Evolutionary conservation across 805 yeast species (phyloP), one percentile per base, ranked within the genome.

Genomic region (Candida silvatica): DNA sequence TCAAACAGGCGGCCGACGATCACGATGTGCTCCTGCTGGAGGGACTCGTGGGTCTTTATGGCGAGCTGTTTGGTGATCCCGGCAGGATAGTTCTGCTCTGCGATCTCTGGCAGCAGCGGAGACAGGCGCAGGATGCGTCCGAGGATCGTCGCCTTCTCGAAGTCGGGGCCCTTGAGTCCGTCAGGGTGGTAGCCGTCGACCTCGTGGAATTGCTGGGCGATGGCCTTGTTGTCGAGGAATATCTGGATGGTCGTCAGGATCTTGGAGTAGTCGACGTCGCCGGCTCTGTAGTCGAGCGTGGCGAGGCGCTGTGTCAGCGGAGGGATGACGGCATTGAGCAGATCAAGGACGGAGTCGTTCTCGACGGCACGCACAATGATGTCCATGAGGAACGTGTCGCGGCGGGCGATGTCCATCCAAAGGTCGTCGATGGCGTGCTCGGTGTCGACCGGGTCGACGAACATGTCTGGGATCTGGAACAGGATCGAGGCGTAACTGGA

Each of bases 61-160:
- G 71, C 54, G 42, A 76, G 76, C 18, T 58, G 48, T 29, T 61
- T 63, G 2, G 69, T 54, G 19, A 51, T 37, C 4, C 51, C 57
- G 4, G 45, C 56, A 1, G 51, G 42, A 43, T 77, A 76, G 40
- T 69, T 72, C 14, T 61, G 47, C 0, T 67, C 54, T 0, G 75
- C 70, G 17, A 65, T 62, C n/a, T 66, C 56, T 3, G 69, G 66
- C 31, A 73, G 67, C 31, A 87, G 59, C 0, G 96, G 95, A 1
- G 95, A 83, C 17, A 86, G 58, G 38, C 78, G 65, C 36, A 85
- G 68, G 20, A 86, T 64, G 6, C 94, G 81, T 3, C 97, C 97
- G 36, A 90, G 59, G 14, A 84, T 56, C 0, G 95, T 74, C 17
- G 65, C 62, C 12, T 61, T 59, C 48, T 83, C 94, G 47, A 71